These are phyloP conservation scores for Colletotrichum aenigma DNA, from an alignment of 2,329 filamentous ascomycete genomes.

Conservation along the genomic window DNA sequence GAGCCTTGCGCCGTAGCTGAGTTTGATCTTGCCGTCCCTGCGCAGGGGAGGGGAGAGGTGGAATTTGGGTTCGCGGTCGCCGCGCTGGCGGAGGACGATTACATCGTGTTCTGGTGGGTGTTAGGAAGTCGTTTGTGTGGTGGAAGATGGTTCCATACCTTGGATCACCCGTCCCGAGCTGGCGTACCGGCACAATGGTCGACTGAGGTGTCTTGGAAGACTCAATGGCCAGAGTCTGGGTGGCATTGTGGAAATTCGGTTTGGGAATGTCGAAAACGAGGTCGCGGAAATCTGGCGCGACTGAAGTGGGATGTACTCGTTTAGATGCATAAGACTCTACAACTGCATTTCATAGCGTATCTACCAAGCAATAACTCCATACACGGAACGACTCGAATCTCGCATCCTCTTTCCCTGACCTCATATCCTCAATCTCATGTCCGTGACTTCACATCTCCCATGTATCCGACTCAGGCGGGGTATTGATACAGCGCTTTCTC, in stretches of 20 bases:
- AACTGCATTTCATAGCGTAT: not conserved
- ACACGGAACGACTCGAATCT: not conserved
- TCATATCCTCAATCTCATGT: not conserved
- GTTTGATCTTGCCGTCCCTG: constrained; percentile 32
- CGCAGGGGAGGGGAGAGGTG: constrained; percentile 41
- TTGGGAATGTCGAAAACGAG: not conserved
- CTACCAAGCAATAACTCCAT: not conserved
- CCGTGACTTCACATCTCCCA: not conserved
- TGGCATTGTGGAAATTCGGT: not conserved
- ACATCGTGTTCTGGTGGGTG: constrained; percentile 40
- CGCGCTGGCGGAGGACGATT: constrained; percentile 43
- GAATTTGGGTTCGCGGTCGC: constrained; percentile 36
- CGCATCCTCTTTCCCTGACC: not conserved
- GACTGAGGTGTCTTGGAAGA: not conserved
- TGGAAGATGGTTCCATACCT: not conserved
- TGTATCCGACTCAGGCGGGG: not conserved
- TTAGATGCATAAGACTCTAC: not conserved
- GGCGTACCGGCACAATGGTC: not conserved
- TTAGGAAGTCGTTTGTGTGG: not conserved
- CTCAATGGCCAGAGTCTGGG: not conserved
- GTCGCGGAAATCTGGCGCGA: not conserved
- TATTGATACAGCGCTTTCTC: not conserved
- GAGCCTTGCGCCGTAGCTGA: constrained; percentile 51
- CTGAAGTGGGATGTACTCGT: not conserved
- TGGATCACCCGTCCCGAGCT: constrained; percentile 1